A percentile compares a stretch with the other conserved stretches of the same genome.
Conservation (phyloP, 768 basidiomycete species). For the Panaeolus cyanescens region DNA sequence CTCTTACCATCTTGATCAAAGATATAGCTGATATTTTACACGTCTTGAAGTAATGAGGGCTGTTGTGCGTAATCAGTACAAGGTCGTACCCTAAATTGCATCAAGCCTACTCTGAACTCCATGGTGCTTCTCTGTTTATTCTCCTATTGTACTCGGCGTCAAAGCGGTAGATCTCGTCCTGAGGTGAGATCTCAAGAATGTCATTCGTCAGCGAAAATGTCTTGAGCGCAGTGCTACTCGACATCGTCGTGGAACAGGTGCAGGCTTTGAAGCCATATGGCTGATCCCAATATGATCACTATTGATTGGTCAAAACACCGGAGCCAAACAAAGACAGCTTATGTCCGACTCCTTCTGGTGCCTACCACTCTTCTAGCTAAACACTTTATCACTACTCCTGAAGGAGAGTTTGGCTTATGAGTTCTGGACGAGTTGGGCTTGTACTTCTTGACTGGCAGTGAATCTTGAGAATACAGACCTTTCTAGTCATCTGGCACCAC, state of each 20-base stretch:
- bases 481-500: neutral
- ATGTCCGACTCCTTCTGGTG: too few species aligned
- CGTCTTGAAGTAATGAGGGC: conserved; percentile 80
- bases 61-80: conserved; percentile 24
- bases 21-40: conserved; percentile 97
- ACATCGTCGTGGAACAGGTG: conserved; percentile 21
- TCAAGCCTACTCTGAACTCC: conserved; percentile 79
- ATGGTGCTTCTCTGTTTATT: conserved; percentile 73
- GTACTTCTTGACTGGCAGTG: neutral
- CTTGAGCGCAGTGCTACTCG: conserved; percentile 66
- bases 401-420: neutral
- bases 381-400: neutral
- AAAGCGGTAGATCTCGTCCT: conserved; percentile 81
- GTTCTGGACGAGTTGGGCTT: neutral
- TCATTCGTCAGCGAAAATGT: conserved; percentile 76
- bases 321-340: neutral
- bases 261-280: neutral
- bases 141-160: conserved; percentile 68
- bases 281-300: neutral
- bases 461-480: too few species aligned
- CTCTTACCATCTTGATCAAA: conserved; percentile 86
- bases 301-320: neutral
- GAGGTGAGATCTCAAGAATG: conserved; percentile 65
- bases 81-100: neutral
- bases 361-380: conserved; percentile 1